Evolutionary conservation across 768 basidiomycete genomes (phyloP).

Genomic region (Leccinum uliginosum): DNA sequence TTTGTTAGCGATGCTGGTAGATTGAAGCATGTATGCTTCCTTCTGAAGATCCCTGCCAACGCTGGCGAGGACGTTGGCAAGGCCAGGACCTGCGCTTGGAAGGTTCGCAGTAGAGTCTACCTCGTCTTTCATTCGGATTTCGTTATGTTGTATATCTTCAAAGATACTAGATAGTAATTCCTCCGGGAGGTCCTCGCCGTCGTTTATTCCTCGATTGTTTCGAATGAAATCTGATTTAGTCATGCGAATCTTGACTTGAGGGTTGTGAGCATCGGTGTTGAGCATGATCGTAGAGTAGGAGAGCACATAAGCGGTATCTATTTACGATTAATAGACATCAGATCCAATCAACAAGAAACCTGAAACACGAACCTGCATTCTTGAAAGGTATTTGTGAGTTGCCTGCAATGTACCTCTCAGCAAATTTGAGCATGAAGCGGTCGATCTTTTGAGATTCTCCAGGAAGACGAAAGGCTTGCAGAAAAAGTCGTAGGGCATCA

Average conservation of each 20-base stretch:
- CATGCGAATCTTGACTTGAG: conserved; percentile 93
- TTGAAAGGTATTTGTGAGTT: conserved; percentile 84
- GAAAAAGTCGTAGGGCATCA: conserved; percentile 82
- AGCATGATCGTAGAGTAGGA: conserved; percentile 95
- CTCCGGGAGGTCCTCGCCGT: conserved; percentile 82
- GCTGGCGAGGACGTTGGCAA: conserved; percentile 78
- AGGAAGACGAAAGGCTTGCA: conserved; percentile 95
- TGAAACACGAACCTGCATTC: conserved; percentile 72
- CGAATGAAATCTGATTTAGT: conserved; percentile 85
- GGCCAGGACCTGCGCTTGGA: conserved; percentile 54
- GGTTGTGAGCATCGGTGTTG: conserved; percentile 96
- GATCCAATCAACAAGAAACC: neutral
- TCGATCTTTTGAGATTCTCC: conserved; percentile 99
- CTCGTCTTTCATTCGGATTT: conserved; percentile 99
- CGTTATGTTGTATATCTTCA: conserved; percentile 87
- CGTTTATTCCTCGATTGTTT: conserved; percentile 97
- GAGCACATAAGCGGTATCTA: conserved; percentile 91
- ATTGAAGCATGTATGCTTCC: conserved; percentile 93
- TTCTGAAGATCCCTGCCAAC: conserved; percentile 94
- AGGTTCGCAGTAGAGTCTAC: conserved; percentile 53
- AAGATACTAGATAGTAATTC: conserved; percentile 74
- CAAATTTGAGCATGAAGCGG: conserved; percentile 98
- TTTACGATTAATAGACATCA: conserved; percentile 2
- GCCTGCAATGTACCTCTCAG: conserved; percentile 90
- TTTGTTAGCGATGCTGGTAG: conserved; percentile 93